Evolutionary conservation across 2,329 filamentous ascomycete genomes (phyloP).

Genomic region (Fonsecaea nubica): DNA sequence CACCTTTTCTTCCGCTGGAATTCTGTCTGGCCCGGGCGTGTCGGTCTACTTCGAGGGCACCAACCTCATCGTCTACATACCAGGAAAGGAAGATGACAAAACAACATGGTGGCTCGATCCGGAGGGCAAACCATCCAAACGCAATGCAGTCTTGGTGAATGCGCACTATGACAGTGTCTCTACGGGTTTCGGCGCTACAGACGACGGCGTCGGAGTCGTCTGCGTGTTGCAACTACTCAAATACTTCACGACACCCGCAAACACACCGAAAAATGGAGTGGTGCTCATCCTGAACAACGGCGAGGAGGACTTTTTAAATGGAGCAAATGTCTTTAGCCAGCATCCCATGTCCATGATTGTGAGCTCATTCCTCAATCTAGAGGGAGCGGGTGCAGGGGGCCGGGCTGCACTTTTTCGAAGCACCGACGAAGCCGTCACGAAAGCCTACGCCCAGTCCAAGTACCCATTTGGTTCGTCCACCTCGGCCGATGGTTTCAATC

Average conservation of each 20-base stretch:
- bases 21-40: slow-evolving; percentile 48
- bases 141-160: slow-evolving; percentile 86
- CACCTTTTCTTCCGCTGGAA: slow-evolving; percentile 64
- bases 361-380: slow-evolving; percentile 90
- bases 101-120: slow-evolving; percentile 74
- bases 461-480: slow-evolving; percentile 86
- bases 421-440: slow-evolving; percentile 84
- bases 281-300: slow-evolving; percentile 91
- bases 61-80: slow-evolving; percentile 91
- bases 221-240: slow-evolving; percentile 82
- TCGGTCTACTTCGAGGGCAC: slow-evolving; percentile 87
- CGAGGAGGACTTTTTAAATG: slow-evolving; percentile 91
- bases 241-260: slow-evolving; percentile 76
- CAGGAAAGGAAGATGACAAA: slow-evolving; percentile 75
- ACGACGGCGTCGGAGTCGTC: slow-evolving; percentile 91
- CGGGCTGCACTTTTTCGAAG: slow-evolving; percentile 85
- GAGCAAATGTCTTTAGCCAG: slow-evolving; percentile 81
- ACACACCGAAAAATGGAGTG: slow-evolving; percentile 78
- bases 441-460: slow-evolving; percentile 72
- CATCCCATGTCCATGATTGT: slow-evolving; percentile 81
- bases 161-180: slow-evolving; percentile 95
- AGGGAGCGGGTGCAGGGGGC: slow-evolving; percentile 91
- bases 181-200: slow-evolving; percentile 89
- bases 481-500: slow-evolving; percentile 81
- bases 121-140: slow-evolving; percentile 59